phyloP scores from a whole-genome alignment of 1,139 yeast species.

The Debaryomyces coudertii region DNA sequence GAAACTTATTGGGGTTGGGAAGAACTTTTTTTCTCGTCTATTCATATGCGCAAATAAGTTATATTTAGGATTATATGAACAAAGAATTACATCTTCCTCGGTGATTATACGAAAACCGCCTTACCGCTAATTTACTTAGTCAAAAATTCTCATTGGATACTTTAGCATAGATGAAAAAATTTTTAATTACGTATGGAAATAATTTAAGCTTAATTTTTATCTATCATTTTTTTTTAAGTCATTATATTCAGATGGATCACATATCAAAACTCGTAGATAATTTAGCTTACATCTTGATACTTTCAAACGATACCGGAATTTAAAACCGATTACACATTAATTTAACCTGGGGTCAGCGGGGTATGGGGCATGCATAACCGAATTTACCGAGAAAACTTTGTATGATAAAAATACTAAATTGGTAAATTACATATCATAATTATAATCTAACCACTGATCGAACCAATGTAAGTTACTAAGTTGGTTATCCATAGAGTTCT shows the following conservation, averaged over 20 bases:
- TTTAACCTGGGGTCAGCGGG: neutral
- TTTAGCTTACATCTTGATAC: no score
- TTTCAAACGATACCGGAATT: neutral
- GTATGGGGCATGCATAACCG: conserved; percentile 1
- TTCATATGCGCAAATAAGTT: no score
- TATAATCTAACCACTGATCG: conserved; percentile 51
- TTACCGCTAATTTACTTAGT: neutral
- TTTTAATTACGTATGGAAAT: no score
- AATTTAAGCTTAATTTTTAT: no score
- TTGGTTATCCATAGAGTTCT: conserved; percentile 26
- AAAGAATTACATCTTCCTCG: neutral
- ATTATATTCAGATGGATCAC: no score
- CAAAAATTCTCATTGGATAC: no score
- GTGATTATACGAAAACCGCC: neutral
- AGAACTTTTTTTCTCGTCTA: neutral
- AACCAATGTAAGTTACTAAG: conserved; percentile 58
- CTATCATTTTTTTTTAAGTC: no score
- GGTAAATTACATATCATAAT: conserved; percentile 22
- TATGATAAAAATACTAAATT: neutral
- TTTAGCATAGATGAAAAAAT: no score
- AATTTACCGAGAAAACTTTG: neutral
- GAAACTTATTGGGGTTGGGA: conserved; percentile 10
- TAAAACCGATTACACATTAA: neutral
- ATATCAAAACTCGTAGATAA: no score
- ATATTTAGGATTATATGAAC: neutral